Evolutionary conservation across 2,329 filamentous ascomycete species (phyloP).

Genomic region (Stromatinia cepivora): DNA sequence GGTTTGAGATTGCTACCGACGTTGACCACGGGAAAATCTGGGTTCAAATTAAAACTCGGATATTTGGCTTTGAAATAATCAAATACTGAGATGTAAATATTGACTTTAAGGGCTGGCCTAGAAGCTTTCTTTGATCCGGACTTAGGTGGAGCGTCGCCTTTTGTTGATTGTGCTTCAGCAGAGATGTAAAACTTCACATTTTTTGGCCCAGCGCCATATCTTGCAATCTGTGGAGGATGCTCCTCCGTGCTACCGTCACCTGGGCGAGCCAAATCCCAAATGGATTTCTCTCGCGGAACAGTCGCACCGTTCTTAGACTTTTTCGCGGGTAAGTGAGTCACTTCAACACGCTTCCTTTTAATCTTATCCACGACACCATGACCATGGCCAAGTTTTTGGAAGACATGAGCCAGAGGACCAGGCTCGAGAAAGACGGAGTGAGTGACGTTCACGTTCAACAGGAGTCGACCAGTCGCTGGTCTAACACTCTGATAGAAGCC

Average conservation of each 20-base stretch:
- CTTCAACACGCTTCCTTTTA: conserved; percentile 44
- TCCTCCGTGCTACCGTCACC: conserved; percentile 42
- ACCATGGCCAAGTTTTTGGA: conserved; percentile 40
- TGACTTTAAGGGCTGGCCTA: conserved; percentile 33
- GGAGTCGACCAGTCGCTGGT: conserved; percentile 55
- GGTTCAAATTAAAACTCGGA: conserved; percentile 50
- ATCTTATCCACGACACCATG: conserved; percentile 38
- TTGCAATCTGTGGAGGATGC: conserved; percentile 42
- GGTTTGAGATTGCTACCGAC: conserved; percentile 59
- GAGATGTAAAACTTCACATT: conserved; percentile 57
- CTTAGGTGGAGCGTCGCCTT: conserved; percentile 37
- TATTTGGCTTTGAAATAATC: conserved; percentile 58
- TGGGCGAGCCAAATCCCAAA: conserved; percentile 47
- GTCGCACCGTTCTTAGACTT: conserved; percentile 40
- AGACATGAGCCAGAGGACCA: conserved; percentile 44
- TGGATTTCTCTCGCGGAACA: conserved; percentile 47
- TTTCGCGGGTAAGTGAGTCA: conserved; percentile 43
- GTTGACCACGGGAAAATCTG: conserved; percentile 61
- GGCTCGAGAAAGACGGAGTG: conserved; percentile 58
- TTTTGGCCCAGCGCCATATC: conserved; percentile 49
- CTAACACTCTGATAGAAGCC: conserved; percentile 65
- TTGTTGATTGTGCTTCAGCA: conserved; percentile 33
- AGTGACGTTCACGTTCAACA: conserved; percentile 64
- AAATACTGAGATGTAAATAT: conserved; percentile 54
- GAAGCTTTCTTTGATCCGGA: conserved; percentile 39